Base-by-base conservation (phyloP, 2,329 filamentous ascomycete genomes). In the Hypoxylon sp. region DNA sequence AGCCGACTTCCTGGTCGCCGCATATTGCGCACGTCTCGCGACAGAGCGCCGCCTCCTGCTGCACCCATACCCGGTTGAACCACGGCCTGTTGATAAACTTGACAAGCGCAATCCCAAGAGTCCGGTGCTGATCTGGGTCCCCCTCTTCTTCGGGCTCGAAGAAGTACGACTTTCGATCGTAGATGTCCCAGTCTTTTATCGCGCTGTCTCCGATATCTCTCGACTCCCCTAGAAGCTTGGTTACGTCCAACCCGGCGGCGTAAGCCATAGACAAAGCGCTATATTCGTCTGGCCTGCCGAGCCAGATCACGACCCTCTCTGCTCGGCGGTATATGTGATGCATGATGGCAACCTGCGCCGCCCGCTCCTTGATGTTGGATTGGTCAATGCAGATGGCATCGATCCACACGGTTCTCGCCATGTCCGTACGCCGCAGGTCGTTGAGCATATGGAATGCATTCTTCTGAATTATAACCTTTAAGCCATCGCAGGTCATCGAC, bases 371-470 rank as follows among this genome's bases (percentile, higher is more conserved):
- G 20, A 66, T 27, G 37, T 48, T 53, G 18, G 62, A 62, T 29
- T 69, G 67, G 24, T 67, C 55, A 17, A 68, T 68, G 23, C 66
- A 67, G 38, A 68, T 48, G 15, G 66, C 66, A 9, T 68, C 66
- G 15, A 69, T 62, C 67, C 65, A 69, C n/a, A 69, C 43, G 3
- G 45, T 55, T 5, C 65, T 50, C 9, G 62, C 47, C 21, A 43
- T 11, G 27, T 64, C 55, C 10, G 53, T 42, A 6, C 37, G 41
- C 10, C 65, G 65, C 11, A 68, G 48, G 41, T 63, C 62, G 1
- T 61, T 52, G 15, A 69, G 61, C 64, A 68, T 65, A 23, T 63
- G 29, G 37, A 67, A 68, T 3, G 64, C 67, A 49, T 67, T 69
- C 33, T 33, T 60, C 26, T 68, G 65, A 4, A 69, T 57, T 45